Conservation (phyloP, 1,139 yeast genomes). For the Hanseniaspora uvarum region DNA sequence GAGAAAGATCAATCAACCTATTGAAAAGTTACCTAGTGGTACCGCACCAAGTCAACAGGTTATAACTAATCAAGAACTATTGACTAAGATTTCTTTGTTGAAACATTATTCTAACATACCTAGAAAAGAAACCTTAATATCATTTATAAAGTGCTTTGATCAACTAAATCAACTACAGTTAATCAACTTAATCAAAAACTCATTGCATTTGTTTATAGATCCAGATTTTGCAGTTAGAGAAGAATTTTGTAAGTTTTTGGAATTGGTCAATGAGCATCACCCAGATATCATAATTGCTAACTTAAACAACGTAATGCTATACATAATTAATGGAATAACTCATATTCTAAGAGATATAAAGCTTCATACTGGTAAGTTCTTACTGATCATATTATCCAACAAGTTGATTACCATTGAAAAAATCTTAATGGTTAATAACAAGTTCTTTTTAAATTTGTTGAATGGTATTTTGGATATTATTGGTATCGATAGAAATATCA, state of each 20-base stretch:
- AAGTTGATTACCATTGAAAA: constrained; percentile 35
- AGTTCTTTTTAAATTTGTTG: constrained; percentile 45
- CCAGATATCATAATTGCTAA: constrained; percentile 57
- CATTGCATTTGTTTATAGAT: constrained; percentile 30
- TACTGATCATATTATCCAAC: constrained; percentile 33
- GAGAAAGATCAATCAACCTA: constrained; percentile 31
- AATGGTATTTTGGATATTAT: constrained; percentile 48
- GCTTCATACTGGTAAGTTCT: constrained; percentile 55
- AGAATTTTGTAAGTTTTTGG: constrained; percentile 45
- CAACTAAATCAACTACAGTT: constrained; percentile 25
- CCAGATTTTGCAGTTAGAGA: constrained; percentile 47
- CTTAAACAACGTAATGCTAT: constrained; percentile 54
- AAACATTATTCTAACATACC: constrained; percentile 70
- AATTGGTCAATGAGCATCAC: constrained; percentile 42
- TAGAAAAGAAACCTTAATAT: constrained; percentile 58
- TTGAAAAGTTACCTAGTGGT: background rate
- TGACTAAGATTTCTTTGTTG: constrained; percentile 53
- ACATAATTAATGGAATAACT: constrained; percentile 89
- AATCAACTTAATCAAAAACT: constrained; percentile 27
- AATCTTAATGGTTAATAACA: constrained; percentile 12
- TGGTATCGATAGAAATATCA: constrained; percentile 34
- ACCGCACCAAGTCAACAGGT: constrained; percentile 21
- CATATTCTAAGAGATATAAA: constrained; percentile 71
- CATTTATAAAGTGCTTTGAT: constrained; percentile 37
- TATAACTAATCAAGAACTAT: constrained; percentile 35